Percentiles rank a stretch among this genome's conserved stretches.
phyloP scores from a whole-genome alignment of 2,329 filamentous ascomycete genomes.

The Anthostomella pinea region DNA sequence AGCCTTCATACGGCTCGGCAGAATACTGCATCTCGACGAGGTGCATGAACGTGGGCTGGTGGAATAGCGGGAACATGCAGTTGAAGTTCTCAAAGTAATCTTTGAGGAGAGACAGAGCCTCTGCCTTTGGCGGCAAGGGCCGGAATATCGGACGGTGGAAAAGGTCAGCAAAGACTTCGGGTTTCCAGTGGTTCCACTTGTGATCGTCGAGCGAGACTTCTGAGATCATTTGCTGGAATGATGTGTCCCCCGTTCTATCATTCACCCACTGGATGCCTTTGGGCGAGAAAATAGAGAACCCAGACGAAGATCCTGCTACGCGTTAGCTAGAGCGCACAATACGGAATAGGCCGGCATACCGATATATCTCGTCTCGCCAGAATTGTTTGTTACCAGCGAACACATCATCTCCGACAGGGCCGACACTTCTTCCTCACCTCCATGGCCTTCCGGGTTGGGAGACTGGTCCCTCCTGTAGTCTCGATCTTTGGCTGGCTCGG shows the following conservation, averaged over 20 bases:
- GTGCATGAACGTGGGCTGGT: conserved; percentile 98
- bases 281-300: conserved; percentile 97
- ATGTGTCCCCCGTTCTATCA: conserved; percentile 91
- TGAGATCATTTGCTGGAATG: conserved; percentile 92
- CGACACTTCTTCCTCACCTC: conserved; percentile 71
- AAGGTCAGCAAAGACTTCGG: conserved; percentile 92
- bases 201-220: conserved; percentile 88
- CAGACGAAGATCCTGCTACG: conserved; percentile 78
- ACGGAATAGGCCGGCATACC: conserved; percentile 51
- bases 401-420: conserved; percentile 98
- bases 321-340: conserved; percentile 1
- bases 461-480: conserved; percentile 40
- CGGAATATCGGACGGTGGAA: conserved; percentile 84
- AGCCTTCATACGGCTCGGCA: conserved; percentile 85
- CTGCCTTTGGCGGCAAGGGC: conserved; percentile 78
- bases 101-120: conserved; percentile 81
- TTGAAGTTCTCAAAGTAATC: conserved; percentile 99
- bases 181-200: conserved; percentile 97
- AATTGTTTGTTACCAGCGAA: conserved; percentile 91
- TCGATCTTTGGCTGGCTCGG: conserved; percentile 42
- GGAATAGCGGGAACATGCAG: conserved; percentile 96
- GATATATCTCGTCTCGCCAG: conserved; percentile 92
- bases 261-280: conserved; percentile 99
- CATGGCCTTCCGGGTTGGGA: conserved; percentile 40
- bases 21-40: conserved; percentile 93